Base-by-base conservation (phyloP, 2,329 filamentous ascomycete species). In the Penicillium sp. region DNA sequence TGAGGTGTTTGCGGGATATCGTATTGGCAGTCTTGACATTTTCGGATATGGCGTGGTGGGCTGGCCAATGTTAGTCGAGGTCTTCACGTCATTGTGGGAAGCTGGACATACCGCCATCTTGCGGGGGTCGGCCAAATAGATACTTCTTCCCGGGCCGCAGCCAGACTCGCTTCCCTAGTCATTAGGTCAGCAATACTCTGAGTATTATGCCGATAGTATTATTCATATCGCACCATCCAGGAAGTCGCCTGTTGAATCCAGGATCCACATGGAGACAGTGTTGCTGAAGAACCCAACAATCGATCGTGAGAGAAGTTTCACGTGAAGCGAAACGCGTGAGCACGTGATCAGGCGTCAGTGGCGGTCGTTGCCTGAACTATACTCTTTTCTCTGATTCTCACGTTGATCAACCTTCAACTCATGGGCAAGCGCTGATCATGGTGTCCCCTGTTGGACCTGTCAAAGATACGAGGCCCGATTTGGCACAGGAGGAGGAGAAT, bases 1-100 rank as follows among this genome's bases (percentile, higher is more conserved):
- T 88, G 62, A 97, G 78, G 75, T 99, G 95, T 69, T 95, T 91
- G 55, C 93, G 84, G 31, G 95, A 99, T 49, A 99, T 90, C 1
- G 88, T 89, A 68, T 90, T 91, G 7, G 26, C 42, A 27, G 29
- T 35, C 8, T 31, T 25, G 26, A 45, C 19, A 11, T 37, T 35
- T 68, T 95, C 85, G 6, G 88, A 85, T 64, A 96, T 90, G 25
- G 84, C 86, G 64, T 90, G 85, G 3, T 85, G 85, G 54, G 85
- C 88, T 90, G 63, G 6, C 14, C 21, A 21, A 14, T 45, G 43
- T 44, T 39, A 56, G 29, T 48, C 27, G 21, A 58, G 13, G 25
- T 8, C 23, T 57, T 13, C 27, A 25, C 35, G 35, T 16, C n/a
- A 21, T 14, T 14, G 21, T 16, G 56, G 26, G 58, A 16, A 53